Evolutionary conservation across 331 rosid genomes (phyloP).

Genomic region (Malus hybrid): DNA sequence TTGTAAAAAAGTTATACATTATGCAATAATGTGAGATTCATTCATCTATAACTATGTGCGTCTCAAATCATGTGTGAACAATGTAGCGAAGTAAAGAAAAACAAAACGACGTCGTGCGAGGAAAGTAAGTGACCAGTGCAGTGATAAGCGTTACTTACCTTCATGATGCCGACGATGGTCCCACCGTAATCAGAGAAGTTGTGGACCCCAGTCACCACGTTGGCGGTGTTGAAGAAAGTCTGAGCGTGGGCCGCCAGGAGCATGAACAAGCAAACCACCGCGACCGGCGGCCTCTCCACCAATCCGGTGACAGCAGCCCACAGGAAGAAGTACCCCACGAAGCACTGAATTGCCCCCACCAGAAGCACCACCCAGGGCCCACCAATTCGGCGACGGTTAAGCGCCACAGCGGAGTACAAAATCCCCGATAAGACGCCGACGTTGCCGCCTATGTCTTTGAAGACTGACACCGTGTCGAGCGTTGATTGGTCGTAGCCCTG

Average conservation of each 20-base stretch:
- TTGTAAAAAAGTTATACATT: too few species aligned
- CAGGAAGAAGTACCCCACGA: constrained; percentile 53
- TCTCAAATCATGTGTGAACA: not conserved
- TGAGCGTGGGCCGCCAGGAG: constrained; percentile 65
- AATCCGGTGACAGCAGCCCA: constrained; percentile 80
- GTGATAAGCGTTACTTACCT: constrained; percentile 25
- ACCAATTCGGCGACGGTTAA: not conserved
- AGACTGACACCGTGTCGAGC: constrained; percentile 85
- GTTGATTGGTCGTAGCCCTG: constrained; percentile 83
- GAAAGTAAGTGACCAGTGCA: not conserved
- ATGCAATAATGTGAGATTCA: not conserved
- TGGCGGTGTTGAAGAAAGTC: constrained; percentile 66
- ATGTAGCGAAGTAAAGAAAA: not conserved
- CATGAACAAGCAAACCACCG: constrained; percentile 66
- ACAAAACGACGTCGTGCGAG: not conserved
- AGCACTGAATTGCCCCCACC: constrained; percentile 56
- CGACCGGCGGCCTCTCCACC: constrained; percentile 48
- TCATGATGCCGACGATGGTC: constrained; percentile 86
- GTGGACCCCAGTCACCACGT: constrained; percentile 75
- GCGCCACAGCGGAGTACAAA: constrained; percentile 61
- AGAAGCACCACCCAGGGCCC: constrained; percentile 83
- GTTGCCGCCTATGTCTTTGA: constrained; percentile 91
- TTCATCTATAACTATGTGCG: not conserved
- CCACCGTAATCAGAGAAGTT: constrained; percentile 68
- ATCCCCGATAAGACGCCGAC: constrained; percentile 77